Percentiles rank a stretch among this genome's conserved stretches.
These are phyloP conservation scores for Citrus cavaleriei DNA, from an alignment of 345 rosid genomes.

Conservation along the genomic window DNA sequence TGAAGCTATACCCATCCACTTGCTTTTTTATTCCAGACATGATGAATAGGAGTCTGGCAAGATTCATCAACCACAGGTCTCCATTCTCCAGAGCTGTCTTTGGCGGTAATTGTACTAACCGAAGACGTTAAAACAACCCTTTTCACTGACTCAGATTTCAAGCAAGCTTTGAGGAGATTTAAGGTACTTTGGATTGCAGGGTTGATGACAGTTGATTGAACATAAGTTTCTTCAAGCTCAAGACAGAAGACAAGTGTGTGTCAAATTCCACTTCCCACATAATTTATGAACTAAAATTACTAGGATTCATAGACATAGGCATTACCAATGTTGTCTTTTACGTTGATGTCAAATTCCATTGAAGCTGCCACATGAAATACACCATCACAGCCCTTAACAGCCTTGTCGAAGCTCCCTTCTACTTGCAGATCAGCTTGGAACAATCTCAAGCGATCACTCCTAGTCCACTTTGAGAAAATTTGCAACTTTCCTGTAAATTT, in stretches of 20 bases:
- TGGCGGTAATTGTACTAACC: constrained; percentile 74
- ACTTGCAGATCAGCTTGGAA: constrained; percentile 68
- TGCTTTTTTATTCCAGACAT: constrained; percentile 54
- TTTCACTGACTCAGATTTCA: constrained; percentile 56
- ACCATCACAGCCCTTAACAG: constrained; percentile 66
- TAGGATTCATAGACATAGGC: not conserved
- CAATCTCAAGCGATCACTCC: constrained; percentile 46
- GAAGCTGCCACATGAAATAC: constrained; percentile 89
- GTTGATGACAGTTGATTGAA: constrained; percentile 47
- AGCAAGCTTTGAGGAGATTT: constrained; percentile 73
- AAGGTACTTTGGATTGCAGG: constrained; percentile 64
- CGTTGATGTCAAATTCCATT: constrained; percentile 51
- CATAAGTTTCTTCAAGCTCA: constrained; percentile 43
- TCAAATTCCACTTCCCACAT: not conserved
- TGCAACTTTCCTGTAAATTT: constrained; percentile 43
- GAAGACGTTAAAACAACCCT: constrained; percentile 87
- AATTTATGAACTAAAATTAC: not conserved
- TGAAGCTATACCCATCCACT: constrained; percentile 68
- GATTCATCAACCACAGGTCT: constrained; percentile 64
- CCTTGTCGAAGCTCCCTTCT: constrained; percentile 80
- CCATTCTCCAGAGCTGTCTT: constrained; percentile 50
- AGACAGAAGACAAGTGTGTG: not conserved
- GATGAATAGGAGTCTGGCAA: constrained; percentile 51
- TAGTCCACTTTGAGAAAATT: constrained; percentile 41
- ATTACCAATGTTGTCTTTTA: constrained; percentile 39